These are phyloP conservation scores for Grigorovia jiainica DNA, from an alignment of 805 yeast species.

Conservation along the genomic window DNA sequence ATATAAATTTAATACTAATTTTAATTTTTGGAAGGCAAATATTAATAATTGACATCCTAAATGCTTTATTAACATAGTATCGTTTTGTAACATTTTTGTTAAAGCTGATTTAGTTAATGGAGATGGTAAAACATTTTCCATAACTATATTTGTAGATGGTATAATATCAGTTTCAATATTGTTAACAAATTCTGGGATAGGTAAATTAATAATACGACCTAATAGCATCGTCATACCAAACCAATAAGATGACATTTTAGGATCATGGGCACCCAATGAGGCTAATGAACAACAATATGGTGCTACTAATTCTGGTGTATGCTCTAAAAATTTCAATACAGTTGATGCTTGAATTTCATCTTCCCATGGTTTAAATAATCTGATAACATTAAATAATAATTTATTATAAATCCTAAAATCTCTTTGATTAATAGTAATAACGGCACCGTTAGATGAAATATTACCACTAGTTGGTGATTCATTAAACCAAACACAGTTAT, in stretches of 20 bases:
- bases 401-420: slow-evolving; percentile 58
- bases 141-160: slow-evolving; percentile 32
- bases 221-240: slow-evolving; percentile 59
- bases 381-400: slow-evolving; percentile 51
- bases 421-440: slow-evolving; percentile 39
- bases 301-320: slow-evolving; percentile 61
- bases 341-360: slow-evolving; percentile 53
- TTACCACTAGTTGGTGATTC: slow-evolving; percentile 18
- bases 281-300: slow-evolving; percentile 55
- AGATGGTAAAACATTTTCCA: slow-evolving; percentile 56
- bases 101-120: slow-evolving; percentile 51
- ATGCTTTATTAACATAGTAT: slow-evolving; percentile 47
- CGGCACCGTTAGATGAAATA: slow-evolving; percentile 19
- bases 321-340: slow-evolving; percentile 38
- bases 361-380: slow-evolving; percentile 73
- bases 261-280: slow-evolving; percentile 66
- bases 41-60: slow-evolving; percentile 52
- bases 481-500: slow-evolving; percentile 44
- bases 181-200: slow-evolving; percentile 38
- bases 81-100: slow-evolving; percentile 46
- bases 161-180: slow-evolving; percentile 20
- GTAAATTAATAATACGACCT: slow-evolving; percentile 47
- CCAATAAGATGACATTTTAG: slow-evolving; percentile 75
- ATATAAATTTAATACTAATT: slow-evolving; percentile 31
- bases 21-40: slow-evolving; percentile 46